phyloP scores from a whole-genome alignment of 257 asterid species.

The Primulina tabacum region DNA sequence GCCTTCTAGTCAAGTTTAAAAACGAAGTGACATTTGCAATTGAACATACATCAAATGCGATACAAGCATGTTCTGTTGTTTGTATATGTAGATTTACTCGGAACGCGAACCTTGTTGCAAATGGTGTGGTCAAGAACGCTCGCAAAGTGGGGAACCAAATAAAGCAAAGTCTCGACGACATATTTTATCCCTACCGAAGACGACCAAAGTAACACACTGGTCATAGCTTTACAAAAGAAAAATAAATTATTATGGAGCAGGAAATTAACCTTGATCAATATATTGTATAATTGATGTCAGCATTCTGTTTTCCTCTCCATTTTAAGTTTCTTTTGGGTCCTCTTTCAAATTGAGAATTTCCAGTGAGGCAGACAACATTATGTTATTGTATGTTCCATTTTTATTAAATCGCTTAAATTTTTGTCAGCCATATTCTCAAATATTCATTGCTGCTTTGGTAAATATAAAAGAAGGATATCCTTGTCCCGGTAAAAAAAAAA shows the following conservation, averaged over 20 bases:
- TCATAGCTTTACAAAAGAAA: background rate
- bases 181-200: conserved; percentile 55
- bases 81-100: conserved; percentile 52
- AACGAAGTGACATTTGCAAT: background rate
- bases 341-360: background rate
- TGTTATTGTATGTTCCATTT: background rate
- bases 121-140: conserved; percentile 69
- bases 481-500: too few species aligned
- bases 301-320: background rate
- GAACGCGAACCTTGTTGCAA: conserved; percentile 77
- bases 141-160: conserved; percentile 69
- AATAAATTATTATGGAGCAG: background rate
- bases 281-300: background rate
- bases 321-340: background rate
- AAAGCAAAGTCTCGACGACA: conserved; percentile 56
- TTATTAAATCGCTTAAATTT: too few species aligned
- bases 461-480: too few species aligned
- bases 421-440: too few species aligned
- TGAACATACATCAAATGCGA: background rate
- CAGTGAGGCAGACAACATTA: background rate
- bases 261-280: background rate
- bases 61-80: background rate
- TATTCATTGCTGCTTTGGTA: too few species aligned
- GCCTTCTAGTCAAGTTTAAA: background rate
- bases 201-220: conserved; percentile 53